Evolutionary conservation across 2,329 filamentous ascomycete species (phyloP).

Genomic region (Neocatenulostroma microsporum): DNA sequence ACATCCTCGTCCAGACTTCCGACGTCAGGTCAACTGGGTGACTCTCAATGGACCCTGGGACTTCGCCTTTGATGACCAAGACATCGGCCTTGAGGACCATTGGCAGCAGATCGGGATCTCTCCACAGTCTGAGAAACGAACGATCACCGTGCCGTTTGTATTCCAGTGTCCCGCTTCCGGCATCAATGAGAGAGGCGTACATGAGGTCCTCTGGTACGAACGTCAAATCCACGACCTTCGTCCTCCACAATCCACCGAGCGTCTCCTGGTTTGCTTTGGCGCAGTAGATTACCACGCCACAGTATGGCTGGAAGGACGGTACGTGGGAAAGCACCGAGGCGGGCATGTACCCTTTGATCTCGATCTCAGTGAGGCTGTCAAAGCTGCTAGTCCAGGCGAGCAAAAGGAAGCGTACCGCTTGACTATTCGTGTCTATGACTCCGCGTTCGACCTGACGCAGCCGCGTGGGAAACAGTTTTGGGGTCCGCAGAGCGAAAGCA

Average conservation of each 20-base stretch:
- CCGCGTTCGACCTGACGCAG: constrained; percentile 56
- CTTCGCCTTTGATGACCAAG: constrained; percentile 58
- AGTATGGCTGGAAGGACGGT: constrained; percentile 50
- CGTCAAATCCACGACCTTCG: constrained; percentile 20
- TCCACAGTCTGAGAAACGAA: constrained; percentile 45
- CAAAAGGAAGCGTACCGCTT: constrained; percentile 27
- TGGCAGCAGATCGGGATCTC: constrained; percentile 46
- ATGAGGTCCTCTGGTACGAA: constrained; percentile 63
- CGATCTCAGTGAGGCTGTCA: constrained; percentile 48
- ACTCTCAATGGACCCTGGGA: constrained; percentile 57
- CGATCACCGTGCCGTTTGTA: constrained; percentile 57
- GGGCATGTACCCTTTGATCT: constrained; percentile 52
- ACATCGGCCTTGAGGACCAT: constrained; percentile 44
- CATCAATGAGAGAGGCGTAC: constrained; percentile 53
- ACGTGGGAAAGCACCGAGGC: constrained; percentile 49
- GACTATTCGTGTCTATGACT: constrained; percentile 55
- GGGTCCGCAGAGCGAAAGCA: constrained; percentile 51
- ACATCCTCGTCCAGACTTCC: constrained; percentile 60
- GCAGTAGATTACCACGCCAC: constrained; percentile 56
- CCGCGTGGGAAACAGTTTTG: constrained; percentile 63
- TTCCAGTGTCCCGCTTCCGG: constrained; percentile 59
- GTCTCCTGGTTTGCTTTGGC: constrained; percentile 49
- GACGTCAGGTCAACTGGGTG: constrained; percentile 51
- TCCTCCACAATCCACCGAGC: no score
- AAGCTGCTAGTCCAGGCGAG: constrained; percentile 9